Evolutionary conservation across 2,329 filamentous ascomycete genomes (phyloP).

Genomic region (Thielaviopsis euricoi): DNA sequence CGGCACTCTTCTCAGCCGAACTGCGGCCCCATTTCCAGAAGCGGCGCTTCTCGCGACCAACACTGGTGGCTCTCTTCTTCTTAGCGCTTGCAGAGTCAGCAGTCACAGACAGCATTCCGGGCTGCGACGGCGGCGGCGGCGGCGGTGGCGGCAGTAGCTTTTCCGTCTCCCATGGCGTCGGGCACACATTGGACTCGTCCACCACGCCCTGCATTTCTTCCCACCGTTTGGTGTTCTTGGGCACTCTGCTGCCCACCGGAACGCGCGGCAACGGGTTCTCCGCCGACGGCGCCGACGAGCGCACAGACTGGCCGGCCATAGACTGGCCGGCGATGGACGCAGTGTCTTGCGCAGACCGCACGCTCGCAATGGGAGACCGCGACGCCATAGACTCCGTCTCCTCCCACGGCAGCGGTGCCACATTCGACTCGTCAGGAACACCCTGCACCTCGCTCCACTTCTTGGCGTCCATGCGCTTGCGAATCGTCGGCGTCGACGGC

Average conservation of each 20-base stretch:
- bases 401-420: slow-evolving; percentile 3
- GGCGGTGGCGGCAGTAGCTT: not conserved
- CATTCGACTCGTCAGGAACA: slow-evolving; percentile 3
- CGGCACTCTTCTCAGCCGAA: not conserved
- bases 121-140: not conserved
- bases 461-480: slow-evolving; percentile 1
- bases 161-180: slow-evolving; percentile 3
- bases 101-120: not conserved
- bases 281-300: not conserved
- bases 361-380: not conserved
- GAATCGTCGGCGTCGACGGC: not conserved
- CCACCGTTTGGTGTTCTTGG: slow-evolving; percentile 4
- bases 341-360: not conserved
- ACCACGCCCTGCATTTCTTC: slow-evolving; percentile 6
- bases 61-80: not conserved
- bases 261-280: not conserved
- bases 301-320: slow-evolving; percentile 1
- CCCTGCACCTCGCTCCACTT: slow-evolving; percentile 7
- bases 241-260: not conserved
- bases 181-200: slow-evolving; percentile 1
- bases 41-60: slow-evolving; percentile 3
- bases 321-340: slow-evolving; percentile 3
- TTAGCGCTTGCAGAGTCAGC: not conserved
- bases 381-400: not conserved
- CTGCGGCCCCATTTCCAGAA: slow-evolving; percentile 10